phyloP scores from a whole-genome alignment of 495 filamentous ascomycete species.

The Aspergillus affinis region DNA sequence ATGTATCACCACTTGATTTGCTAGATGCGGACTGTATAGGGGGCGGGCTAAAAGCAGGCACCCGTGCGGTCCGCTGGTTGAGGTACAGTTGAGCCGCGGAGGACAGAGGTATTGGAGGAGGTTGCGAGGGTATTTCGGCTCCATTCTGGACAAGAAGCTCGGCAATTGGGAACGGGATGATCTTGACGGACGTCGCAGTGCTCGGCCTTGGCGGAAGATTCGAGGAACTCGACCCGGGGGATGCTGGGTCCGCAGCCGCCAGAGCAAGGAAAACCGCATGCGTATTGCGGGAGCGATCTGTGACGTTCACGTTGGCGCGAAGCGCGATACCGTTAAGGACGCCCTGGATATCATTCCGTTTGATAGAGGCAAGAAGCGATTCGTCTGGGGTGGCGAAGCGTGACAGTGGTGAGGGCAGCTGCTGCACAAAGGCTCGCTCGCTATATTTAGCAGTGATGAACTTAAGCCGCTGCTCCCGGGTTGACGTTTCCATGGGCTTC shows the following conservation, averaged over 20 bases:
- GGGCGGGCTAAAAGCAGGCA: slow-evolving; percentile 27
- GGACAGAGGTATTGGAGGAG: slow-evolving; percentile 76
- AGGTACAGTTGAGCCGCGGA: slow-evolving; percentile 77
- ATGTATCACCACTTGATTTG: slow-evolving; percentile 35
- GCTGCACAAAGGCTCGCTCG: slow-evolving; percentile 75
- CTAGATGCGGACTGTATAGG: slow-evolving; percentile 19
- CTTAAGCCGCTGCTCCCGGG: slow-evolving; percentile 80
- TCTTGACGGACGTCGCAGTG: slow-evolving; percentile 32
- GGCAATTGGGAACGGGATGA: slow-evolving; percentile 75
- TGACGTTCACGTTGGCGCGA: slow-evolving; percentile 80
- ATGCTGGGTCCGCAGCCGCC: slow-evolving; percentile 88
- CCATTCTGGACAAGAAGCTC: slow-evolving; percentile 95
- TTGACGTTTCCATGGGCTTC: slow-evolving; percentile 74
- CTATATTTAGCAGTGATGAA: slow-evolving; percentile 97
- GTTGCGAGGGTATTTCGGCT: slow-evolving; percentile 73
- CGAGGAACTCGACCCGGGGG: slow-evolving; percentile 52
- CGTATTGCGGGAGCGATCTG: slow-evolving; percentile 83
- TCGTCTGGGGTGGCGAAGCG: slow-evolving; percentile 82
- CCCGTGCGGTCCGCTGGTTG: slow-evolving; percentile 67
- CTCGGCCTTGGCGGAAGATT: slow-evolving; percentile 32
- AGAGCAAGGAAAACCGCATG: slow-evolving; percentile 89
- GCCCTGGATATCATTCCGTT: slow-evolving; percentile 88
- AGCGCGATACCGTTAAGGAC: slow-evolving; percentile 90
- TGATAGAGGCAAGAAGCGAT: slow-evolving; percentile 87
- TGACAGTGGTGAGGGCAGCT: slow-evolving; percentile 71